phyloP scores from a whole-genome alignment of 2,329 filamentous ascomycete genomes.

The Colletotrichum navitas region DNA sequence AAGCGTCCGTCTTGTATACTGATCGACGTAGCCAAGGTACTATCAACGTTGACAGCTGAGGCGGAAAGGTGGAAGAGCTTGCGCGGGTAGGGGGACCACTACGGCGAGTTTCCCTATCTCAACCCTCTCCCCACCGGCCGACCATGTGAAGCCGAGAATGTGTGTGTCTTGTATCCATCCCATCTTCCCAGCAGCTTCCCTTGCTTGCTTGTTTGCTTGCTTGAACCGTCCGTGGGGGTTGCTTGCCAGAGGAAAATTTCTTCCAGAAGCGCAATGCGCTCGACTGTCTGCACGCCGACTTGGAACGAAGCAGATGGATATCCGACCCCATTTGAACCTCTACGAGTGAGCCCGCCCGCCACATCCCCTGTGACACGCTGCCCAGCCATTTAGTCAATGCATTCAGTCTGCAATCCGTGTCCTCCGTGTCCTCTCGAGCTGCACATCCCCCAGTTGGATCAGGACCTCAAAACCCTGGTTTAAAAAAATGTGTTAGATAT shows the following conservation, averaged over 20 bases:
- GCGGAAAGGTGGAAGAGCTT: background rate
- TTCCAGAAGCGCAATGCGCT: background rate
- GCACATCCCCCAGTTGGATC: background rate
- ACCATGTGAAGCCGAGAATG: slow-evolving; percentile 12
- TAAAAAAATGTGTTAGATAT: too few relatives aligned
- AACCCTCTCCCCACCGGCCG: background rate
- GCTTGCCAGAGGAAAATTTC: background rate
- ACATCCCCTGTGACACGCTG: slow-evolving; percentile 27
- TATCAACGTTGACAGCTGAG: background rate
- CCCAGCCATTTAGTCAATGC: background rate
- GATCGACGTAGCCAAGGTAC: background rate
- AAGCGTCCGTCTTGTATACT: background rate
- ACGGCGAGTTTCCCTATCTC: background rate
- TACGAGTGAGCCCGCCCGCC: slow-evolving; percentile 14
- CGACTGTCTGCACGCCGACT: background rate
- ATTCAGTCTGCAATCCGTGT: background rate
- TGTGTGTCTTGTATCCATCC: slow-evolving; percentile 1
- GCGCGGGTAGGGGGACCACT: background rate
- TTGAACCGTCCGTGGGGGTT: background rate
- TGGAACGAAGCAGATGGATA: too few relatives aligned
- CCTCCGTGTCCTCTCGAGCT: too few relatives aligned
- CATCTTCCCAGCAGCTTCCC: slow-evolving; percentile 12
- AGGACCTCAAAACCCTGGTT: background rate
- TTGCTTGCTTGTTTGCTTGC: background rate
- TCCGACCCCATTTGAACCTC: background rate